phyloP scores from a whole-genome alignment of 2,329 filamentous ascomycete genomes.

The Pestalotiopsis sp. region DNA sequence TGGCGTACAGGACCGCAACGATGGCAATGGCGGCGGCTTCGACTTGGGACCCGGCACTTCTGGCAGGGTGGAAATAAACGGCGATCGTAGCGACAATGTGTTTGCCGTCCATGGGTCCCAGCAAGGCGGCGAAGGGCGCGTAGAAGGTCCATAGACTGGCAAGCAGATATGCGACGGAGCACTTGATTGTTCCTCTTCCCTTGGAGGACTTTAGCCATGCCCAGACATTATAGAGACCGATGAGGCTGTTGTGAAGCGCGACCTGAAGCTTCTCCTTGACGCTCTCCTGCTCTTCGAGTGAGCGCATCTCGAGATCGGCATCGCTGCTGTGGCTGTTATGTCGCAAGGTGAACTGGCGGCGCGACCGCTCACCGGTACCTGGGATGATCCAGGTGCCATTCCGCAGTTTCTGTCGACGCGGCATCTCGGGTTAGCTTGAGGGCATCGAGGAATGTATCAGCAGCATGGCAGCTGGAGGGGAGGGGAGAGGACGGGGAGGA shows the following conservation, averaged over 20 bases:
- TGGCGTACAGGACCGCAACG: conserved; percentile 77
- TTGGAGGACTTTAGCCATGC: conserved; percentile 70
- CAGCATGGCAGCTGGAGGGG: conserved; percentile 10
- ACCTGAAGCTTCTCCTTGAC: conserved; percentile 37
- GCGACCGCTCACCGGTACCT: conserved; percentile 80
- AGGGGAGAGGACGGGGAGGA: not conserved
- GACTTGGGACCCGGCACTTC: conserved; percentile 86
- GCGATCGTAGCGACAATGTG: conserved; percentile 93
- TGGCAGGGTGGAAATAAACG: conserved; percentile 91
- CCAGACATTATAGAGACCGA: conserved; percentile 45
- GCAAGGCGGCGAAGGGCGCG: conserved; percentile 68
- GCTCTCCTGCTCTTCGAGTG: conserved; percentile 38
- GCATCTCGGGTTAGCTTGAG: conserved; percentile 47
- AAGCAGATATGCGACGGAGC: conserved; percentile 84
- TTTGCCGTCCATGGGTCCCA: conserved; percentile 87
- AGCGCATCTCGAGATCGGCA: conserved; percentile 35
- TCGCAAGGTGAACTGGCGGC: conserved; percentile 77
- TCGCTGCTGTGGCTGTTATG: conserved; percentile 41
- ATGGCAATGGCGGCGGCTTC: conserved; percentile 79
- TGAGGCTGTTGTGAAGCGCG: conserved; percentile 38
- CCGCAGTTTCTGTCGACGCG: conserved; percentile 67
- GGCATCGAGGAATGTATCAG: conserved; percentile 11
- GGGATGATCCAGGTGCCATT: conserved; percentile 89
- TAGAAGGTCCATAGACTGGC: conserved; percentile 87
- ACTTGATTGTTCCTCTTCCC: conserved; percentile 84